Percentiles rank a stretch among this genome's conserved stretches.
These are phyloP conservation scores for Zygosaccharomyces pseudorouxii DNA, from an alignment of 805 yeast species.

Conservation along the genomic window DNA sequence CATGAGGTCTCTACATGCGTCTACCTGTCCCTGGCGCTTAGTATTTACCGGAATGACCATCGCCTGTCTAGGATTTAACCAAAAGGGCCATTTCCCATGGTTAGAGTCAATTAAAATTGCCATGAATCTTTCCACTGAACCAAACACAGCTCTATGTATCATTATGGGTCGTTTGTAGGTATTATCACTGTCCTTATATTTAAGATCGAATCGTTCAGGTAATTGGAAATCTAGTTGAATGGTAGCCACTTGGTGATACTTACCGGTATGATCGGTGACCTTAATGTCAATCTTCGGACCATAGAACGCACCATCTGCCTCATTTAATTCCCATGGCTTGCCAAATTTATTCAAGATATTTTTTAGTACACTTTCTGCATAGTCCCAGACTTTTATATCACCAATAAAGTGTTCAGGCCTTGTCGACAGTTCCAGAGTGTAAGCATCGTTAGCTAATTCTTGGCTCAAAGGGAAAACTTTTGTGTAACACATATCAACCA, in stretches of 20 bases:
- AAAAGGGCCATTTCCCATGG: constrained; percentile 94
- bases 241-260: constrained; percentile 91
- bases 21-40: constrained; percentile 41
- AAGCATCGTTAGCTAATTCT: constrained; percentile 37
- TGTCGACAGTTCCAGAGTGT: constrained; percentile 71
- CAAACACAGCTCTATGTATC: constrained; percentile 94
- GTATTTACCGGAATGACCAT: constrained; percentile 74
- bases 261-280: constrained; percentile 72
- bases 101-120: constrained; percentile 88
- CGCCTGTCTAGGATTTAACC: constrained; percentile 92
- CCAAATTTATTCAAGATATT: constrained; percentile 53
- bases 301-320: constrained; percentile 94
- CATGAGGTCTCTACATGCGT: constrained; percentile 49
- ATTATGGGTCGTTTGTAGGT: constrained; percentile 71
- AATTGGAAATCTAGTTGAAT: constrained; percentile 93
- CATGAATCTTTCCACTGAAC: constrained; percentile 88
- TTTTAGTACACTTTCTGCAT: constrained; percentile 67
- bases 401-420: constrained; percentile 83
- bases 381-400: constrained; percentile 67
- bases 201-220: constrained; percentile 75
- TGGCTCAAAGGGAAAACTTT: constrained; percentile 44
- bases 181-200: constrained; percentile 54
- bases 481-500: constrained; percentile 70
- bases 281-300: constrained; percentile 94
- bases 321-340: constrained; percentile 62